A percentile compares a stretch with the other conserved stretches of the same genome.
phyloP scores from a whole-genome alignment of 1,139 yeast species.

The Pichia sp. region DNA sequence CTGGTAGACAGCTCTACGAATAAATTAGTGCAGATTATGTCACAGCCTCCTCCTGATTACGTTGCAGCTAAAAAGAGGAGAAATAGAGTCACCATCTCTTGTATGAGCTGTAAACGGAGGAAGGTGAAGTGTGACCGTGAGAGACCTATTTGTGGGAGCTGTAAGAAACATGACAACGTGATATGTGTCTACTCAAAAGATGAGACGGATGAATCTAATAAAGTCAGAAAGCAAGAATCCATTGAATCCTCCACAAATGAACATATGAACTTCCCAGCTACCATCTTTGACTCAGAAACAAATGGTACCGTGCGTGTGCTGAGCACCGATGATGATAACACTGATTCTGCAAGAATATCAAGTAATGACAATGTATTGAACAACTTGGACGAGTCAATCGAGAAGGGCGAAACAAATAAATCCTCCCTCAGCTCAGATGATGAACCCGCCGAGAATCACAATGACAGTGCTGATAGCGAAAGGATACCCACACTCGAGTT shows the following conservation, averaged over 20 bases:
- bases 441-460: too few species aligned
- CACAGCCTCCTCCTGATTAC: constrained; percentile 16
- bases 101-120: constrained; percentile 24
- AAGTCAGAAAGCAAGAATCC: constrained; percentile 8
- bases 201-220: constrained; percentile 9
- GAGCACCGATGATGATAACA: too few species aligned
- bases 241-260: background rate
- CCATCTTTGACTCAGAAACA: too few species aligned
- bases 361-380: too few species aligned
- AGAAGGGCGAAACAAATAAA: too few species aligned
- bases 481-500: constrained; percentile 2
- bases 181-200: constrained; percentile 18
- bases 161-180: constrained; percentile 30
- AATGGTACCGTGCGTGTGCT: too few species aligned
- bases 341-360: too few species aligned
- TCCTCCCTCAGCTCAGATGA: too few species aligned
- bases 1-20: constrained; percentile 12
- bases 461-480: background rate
- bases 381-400: too few species aligned
- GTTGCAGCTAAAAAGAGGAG: constrained; percentile 21
- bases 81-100: constrained; percentile 25
- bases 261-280: too few species aligned
- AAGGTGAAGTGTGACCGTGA: constrained; percentile 41
- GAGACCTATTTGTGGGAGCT: constrained; percentile 45
- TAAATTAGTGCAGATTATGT: constrained; percentile 18